Conservation (phyloP, 345 rosid species). For the Microcos paniculata region DNA sequence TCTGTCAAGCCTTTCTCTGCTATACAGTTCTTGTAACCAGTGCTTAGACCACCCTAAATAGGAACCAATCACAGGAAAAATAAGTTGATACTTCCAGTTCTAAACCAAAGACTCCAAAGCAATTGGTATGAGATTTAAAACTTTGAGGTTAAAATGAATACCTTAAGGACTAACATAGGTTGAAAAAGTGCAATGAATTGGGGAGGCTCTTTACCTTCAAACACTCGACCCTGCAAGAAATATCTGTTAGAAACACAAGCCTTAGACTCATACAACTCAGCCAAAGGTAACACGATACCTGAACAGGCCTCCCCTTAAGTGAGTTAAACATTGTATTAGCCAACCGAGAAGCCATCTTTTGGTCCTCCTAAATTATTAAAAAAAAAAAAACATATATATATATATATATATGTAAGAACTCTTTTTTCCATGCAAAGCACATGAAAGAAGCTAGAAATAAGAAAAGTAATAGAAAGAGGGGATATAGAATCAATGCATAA, state of each 20-base stretch:
- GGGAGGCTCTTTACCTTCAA: slow-evolving; percentile 94
- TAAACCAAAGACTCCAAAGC: slow-evolving; percentile 11
- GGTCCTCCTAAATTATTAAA: slow-evolving; percentile 72
- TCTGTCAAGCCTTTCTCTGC: slow-evolving; percentile 64
- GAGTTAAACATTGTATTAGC: slow-evolving; percentile 79
- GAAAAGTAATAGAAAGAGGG: neutral
- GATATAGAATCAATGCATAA: neutral
- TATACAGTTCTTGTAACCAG: slow-evolving; percentile 72
- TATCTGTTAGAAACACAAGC: slow-evolving; percentile 26
- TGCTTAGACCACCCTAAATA: slow-evolving; percentile 87
- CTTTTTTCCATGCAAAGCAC: neutral
- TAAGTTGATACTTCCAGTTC: slow-evolving; percentile 10
- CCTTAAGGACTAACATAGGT: slow-evolving; percentile 93
- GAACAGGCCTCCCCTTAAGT: slow-evolving; percentile 89
- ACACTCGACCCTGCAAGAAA: slow-evolving; percentile 71
- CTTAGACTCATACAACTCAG: slow-evolving; percentile 11
- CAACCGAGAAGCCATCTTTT: slow-evolving; percentile 66
- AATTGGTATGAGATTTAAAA: slow-evolving; percentile 14
- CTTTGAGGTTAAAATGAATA: slow-evolving; percentile 24
- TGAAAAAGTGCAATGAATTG: slow-evolving; percentile 91
- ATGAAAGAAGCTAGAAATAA: neutral
- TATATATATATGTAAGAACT: neutral
- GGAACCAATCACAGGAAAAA: slow-evolving; percentile 21
- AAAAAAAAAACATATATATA: neutral
- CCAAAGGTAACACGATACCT: slow-evolving; percentile 49